Evolutionary conservation across 1,284 basidiomycete genomes (phyloP), one percentile per base, ranked within the genome.

Genomic region (Coniophora puteana): DNA sequence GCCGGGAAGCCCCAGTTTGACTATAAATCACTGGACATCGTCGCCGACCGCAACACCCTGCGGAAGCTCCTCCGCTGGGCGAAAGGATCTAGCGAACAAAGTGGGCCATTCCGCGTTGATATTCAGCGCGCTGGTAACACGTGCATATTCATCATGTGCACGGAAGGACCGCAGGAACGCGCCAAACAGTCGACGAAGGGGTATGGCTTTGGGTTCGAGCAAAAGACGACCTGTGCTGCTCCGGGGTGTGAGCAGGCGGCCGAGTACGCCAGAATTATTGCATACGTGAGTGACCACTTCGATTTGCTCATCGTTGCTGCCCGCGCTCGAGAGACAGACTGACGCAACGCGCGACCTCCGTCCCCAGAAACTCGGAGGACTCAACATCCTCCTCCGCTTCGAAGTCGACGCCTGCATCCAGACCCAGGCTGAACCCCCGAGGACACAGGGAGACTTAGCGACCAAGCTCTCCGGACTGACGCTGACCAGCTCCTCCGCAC

Each of bases 21-120:
- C 17, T 63, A 60, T 39, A 32, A 47, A 13, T 50, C 51, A 0
- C 32, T 67, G 16, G 66, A 66, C 37, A 43, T 66, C 20, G 38
- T 68, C 27, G 58, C 64, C 5, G 62, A 68, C 40, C 55, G 65
- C 31, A 66, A 68, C 36, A 56, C 54, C 14, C 44, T 66, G 3
- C 61, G 65, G 21, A 68, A 66, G 39, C 43, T 69, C 31, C 32
- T 69, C 14, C 56, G 63, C 4, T 57, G 52, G 51, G 45, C 58
- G 8, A 48, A 53, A 11, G 37, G 45, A 13, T 23, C 13, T 7
- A 12, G 8, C 2, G 25, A n/a, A 1, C 41, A 49, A 4, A n/a
- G n/a, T n/a, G n/a, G n/a, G n/a, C n/a, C n/a, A n/a, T 68, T 66
- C 38, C 56, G 67, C 11, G 67, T 69, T 36, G 66, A 66, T 13